A percentile compares a stretch with the other conserved stretches of the same genome.
Evolutionary conservation across 169 alveolate species (phyloP).

Genomic region (Babesia sp.): DNA sequence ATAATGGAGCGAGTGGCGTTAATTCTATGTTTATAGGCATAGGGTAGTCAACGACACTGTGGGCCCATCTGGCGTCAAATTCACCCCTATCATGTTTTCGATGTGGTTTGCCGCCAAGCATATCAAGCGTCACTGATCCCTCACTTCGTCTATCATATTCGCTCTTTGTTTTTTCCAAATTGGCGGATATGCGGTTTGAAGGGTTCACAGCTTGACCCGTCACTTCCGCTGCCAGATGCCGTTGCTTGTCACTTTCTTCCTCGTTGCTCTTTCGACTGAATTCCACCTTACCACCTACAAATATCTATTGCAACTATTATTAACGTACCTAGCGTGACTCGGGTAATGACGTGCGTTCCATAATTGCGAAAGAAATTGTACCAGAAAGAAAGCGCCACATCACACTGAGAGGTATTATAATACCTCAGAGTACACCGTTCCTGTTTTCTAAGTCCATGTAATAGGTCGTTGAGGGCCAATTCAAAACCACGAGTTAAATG

Average conservation of each 20-base stretch:
- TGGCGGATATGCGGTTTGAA: not conserved
- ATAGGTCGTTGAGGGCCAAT: conserved; percentile 2
- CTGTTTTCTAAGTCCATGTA: not conserved
- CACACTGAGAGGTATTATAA: conserved; percentile 3
- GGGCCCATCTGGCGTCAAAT: conserved; percentile 4
- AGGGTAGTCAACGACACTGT: not conserved
- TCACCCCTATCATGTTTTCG: not conserved
- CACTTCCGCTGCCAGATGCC: not conserved
- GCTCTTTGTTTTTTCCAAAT: not conserved
- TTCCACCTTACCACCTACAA: conserved; percentile 40
- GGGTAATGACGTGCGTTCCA: conserved; percentile 50
- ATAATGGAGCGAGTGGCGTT: conserved; percentile 20
- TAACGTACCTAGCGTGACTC: conserved; percentile 25
- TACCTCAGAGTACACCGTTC: not conserved
- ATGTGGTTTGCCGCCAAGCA: conserved; percentile 4
- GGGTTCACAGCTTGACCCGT: not conserved
- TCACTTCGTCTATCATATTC: no score
- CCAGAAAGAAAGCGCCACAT: not conserved
- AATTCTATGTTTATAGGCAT: conserved; percentile 31
- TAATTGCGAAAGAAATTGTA: conserved; percentile 19
- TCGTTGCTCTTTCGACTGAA: not conserved
- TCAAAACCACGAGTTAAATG: not conserved
- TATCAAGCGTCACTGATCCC: not conserved
- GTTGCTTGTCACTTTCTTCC: not conserved
- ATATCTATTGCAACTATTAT: not conserved